Evolutionary conservation across 2,329 filamentous ascomycete species (phyloP), one percentile per base, ranked within the genome.

Genomic region (Hypoxylon sp.): DNA sequence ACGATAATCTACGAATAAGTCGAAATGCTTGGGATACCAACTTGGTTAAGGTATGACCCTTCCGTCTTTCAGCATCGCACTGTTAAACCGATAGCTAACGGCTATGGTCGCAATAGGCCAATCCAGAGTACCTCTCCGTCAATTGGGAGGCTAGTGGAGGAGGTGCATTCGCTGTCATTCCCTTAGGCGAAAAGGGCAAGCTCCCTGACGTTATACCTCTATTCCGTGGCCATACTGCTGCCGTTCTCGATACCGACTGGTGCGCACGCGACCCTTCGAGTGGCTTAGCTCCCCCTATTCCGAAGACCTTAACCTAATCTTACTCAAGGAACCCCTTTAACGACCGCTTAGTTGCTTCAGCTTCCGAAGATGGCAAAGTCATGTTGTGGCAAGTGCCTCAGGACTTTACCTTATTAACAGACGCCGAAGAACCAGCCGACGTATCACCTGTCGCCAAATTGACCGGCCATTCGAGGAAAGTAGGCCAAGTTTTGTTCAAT

Each of bases 21-120:
- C 90, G 89, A 75, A 99, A 99, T 86, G 94, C 94, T 47, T 99
- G 94, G 94, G 94, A 99, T 74, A 97, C 92, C 68, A 99, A 99
- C 78, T 79, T 99, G 69, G 83, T 97, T 77, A 97, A 97, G 88
- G 91, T 95, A 37, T 37, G 63, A 47, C 37, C 26, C 37, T 7
- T 36, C 16, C 21, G n/a, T 29, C 25, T 21, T 49, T 36, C 40
- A 19, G 29, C 20, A 40, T 43, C 17, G 40, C 38, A 45, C 45
- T 36, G 43, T 29, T n/a, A 49, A 29, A 26, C 34, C 17, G 35
- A 43, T 17, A 42, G 46, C 61, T 64, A 48, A 64, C 59, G 27
- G 12, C 30, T 42, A 17, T 34, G 17, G 35, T 58, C 54, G 46
- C 63, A 52, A 65, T 70, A 95, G 91, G 94, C 86, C 71, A 99